A percentile compares a stretch with the other conserved stretches of the same genome.
Evolutionary conservation across 257 asterid species (phyloP).

Genomic region (Petrea volubilis): DNA sequence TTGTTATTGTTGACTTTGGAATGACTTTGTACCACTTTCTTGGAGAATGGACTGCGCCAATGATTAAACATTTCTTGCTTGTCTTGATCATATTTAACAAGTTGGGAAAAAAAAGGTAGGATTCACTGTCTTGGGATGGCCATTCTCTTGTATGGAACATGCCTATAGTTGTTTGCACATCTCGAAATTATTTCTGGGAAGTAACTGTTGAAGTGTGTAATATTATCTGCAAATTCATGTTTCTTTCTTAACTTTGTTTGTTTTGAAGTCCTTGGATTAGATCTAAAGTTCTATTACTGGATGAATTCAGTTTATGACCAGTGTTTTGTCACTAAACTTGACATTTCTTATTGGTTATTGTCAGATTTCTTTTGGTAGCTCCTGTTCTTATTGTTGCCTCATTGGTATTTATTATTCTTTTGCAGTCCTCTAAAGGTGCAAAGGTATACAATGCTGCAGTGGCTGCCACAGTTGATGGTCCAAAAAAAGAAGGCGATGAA

Average conservation of each 20-base stretch:
- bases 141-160: background rate
- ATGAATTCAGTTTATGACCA: conserved; percentile 10
- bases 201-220: background rate
- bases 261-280: background rate
- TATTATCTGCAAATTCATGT: background rate
- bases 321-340: background rate
- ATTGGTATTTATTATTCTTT: conserved; percentile 18
- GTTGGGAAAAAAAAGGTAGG: background rate
- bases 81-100: conserved; percentile 1
- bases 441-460: conserved; percentile 78
- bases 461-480: conserved; percentile 66
- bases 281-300: background rate
- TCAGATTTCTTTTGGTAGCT: background rate
- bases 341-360: background rate
- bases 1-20: background rate
- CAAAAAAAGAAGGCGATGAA: conserved; percentile 77
- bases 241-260: background rate
- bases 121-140: background rate
- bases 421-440: conserved; percentile 85
- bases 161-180: conserved; percentile 5
- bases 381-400: conserved; percentile 18
- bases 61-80: conserved; percentile 5
- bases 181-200: background rate
- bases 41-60: background rate
- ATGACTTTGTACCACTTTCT: background rate